phyloP scores from a whole-genome alignment of 148 eudicot species.

The Vaccinium darrowii region DNA sequence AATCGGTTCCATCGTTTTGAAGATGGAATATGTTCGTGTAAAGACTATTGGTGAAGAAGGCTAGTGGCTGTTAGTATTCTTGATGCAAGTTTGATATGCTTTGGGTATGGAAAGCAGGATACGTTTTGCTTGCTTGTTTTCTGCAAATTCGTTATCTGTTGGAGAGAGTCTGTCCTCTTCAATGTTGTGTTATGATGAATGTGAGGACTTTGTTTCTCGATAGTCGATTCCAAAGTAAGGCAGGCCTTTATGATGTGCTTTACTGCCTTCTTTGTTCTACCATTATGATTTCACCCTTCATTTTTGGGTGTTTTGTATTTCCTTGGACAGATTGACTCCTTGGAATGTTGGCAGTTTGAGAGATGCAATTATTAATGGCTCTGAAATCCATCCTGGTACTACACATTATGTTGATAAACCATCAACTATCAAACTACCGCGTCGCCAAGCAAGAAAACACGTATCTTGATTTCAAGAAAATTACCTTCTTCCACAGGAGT shows the following conservation, averaged over 20 bases:
- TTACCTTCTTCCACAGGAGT: conserved; percentile 90
- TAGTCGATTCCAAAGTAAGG: neutral
- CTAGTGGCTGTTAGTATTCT: neutral
- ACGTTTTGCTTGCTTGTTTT: neutral
- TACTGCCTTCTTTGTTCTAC: neutral
- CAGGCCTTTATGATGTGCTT: neutral
- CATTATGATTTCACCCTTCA: neutral
- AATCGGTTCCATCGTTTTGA: conserved; percentile 59
- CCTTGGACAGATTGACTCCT: conserved; percentile 73
- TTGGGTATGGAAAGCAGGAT: conserved; percentile 2
- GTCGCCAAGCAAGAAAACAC: conserved; percentile 36
- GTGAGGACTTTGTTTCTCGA: neutral
- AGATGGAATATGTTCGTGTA: conserved; percentile 51
- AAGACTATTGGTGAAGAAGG: conserved; percentile 48
- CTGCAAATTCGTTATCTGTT: neutral
- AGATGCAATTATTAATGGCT: conserved; percentile 78
- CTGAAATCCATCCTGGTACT: conserved; percentile 91
- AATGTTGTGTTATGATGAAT: neutral
- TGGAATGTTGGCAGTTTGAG: conserved; percentile 76
- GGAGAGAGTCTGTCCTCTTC: neutral
- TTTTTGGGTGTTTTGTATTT: neutral
- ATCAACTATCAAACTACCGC: conserved; percentile 41
- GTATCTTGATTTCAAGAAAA: conserved; percentile 75
- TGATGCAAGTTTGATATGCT: neutral
- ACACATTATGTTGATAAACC: conserved; percentile 67